Base-by-base conservation (phyloP, 306 rosid species). In the Coriaria nepalensis region DNA sequence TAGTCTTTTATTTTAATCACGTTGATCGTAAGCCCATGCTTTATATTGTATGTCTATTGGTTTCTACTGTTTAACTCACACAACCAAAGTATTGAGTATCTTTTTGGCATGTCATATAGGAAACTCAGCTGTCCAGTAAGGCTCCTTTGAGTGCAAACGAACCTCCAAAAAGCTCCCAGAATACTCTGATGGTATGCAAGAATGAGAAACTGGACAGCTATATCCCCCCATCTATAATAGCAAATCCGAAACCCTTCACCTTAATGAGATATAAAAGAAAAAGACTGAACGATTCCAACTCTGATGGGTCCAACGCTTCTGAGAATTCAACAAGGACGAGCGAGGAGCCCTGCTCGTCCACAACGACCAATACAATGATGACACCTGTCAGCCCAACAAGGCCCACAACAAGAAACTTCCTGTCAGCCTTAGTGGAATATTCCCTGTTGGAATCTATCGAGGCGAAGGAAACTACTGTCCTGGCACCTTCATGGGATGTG, bases 391-490 rank as follows among this genome's bases (percentile, higher is more conserved):
- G 54, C 34, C 37, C 6, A 10, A 32, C 40, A 2, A 58, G 47
- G 10, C 67, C 79, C 0, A 73, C 72, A 0, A 85, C 75, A 8
- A 82, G 78, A 50, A 87, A 78, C 49, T 82, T 92, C 47, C 78
- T 92, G 45, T 92, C 96, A 32, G 87, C 94, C 33, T 65, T 92
- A 61, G 98, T 85, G 65, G 94, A 85, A 59, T 92, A 66, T 75
- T 83, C 93, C 4, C 78, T 85, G 40, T 51, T 75, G 7, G 96
- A 92, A 60, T 73, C 98, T 54, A 78, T 83, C 20, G 94, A 75
- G 68, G 80, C 78, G 5, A 81, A 85, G 69, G 66, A 49, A 36
- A 52, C 60, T 14, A 42, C 73, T 0, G 58, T 52, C 38, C 69
- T 65, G 20, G 68, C 70, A 7, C 79, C 71, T 0, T 76, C 79